phyloP scores from a whole-genome alignment of 495 filamentous ascomycete genomes.

The Hyaloscypha hepaticicola region DNA sequence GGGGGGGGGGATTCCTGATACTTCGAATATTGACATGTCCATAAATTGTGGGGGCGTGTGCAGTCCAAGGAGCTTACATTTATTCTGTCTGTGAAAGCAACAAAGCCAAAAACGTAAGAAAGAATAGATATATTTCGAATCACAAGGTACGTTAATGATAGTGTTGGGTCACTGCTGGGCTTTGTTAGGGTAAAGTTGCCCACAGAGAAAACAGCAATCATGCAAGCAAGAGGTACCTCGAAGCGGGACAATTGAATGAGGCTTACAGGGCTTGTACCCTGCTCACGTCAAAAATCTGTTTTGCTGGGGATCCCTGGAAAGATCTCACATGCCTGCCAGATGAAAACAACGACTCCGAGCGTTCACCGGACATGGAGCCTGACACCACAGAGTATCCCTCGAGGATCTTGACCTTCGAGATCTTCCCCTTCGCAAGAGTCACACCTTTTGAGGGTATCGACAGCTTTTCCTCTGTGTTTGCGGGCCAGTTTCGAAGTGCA shows the following conservation, averaged over 20 bases:
- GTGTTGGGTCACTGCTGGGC: no score
- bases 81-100: no score
- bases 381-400: neutral
- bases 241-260: neutral
- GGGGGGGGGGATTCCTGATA: neutral
- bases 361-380: neutral
- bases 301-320: neutral
- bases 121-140: no score
- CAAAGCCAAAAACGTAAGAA: no score
- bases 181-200: no score
- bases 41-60: no score
- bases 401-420: neutral
- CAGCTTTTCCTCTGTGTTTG: neutral
- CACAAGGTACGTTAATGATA: no score
- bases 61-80: no score
- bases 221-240: neutral
- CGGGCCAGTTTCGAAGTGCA: neutral
- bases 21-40: no score
- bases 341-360: neutral
- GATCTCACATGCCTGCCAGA: neutral
- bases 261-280: neutral
- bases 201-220: neutral
- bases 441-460: neutral
- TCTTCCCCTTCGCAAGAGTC: neutral
- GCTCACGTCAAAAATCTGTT: neutral